Percentiles rank a stretch among this genome's conserved stretches.
These are phyloP conservation scores for Ochetophila trinervis DNA, from an alignment of 306 rosid genomes.

Conservation along the genomic window DNA sequence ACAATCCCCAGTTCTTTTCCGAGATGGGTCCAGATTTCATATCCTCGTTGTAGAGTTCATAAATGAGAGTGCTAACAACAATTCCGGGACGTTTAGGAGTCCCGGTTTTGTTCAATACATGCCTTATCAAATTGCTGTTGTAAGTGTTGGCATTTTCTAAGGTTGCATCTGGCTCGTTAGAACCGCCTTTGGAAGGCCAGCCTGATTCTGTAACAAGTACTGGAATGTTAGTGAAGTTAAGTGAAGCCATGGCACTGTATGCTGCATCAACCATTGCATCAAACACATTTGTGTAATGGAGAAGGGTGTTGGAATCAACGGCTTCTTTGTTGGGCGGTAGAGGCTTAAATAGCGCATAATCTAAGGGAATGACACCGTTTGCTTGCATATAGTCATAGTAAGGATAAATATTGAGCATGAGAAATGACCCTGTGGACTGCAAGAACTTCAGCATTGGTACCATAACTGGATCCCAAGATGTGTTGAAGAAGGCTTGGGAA, in stretches of 20 bases:
- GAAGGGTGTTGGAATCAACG: conserved; percentile 74
- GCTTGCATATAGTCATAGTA: conserved; percentile 82
- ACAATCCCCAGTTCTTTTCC: conserved; percentile 87
- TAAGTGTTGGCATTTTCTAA: conserved; percentile 74
- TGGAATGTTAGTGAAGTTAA: conserved; percentile 65
- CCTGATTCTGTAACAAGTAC: conserved; percentile 79
- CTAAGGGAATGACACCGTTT: conserved; percentile 74
- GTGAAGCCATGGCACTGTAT: conserved; percentile 70
- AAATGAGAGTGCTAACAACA: conserved; percentile 67
- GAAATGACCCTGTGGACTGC: conserved; percentile 66
- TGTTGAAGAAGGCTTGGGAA: conserved; percentile 83
- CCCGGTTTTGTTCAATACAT: conserved; percentile 69
- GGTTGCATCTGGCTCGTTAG: conserved; percentile 75
- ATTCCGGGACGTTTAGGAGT: conserved; percentile 77
- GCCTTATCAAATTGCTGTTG: conserved; percentile 80
- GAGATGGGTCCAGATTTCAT: conserved; percentile 51
- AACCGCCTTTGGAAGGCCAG: conserved; percentile 73
- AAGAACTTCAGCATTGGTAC: conserved; percentile 73
- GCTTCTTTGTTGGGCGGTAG: conserved; percentile 78
- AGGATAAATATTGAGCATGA: conserved; percentile 77
- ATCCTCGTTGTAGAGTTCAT: conserved; percentile 82
- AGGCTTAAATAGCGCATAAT: conserved; percentile 71
- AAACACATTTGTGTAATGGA: conserved; percentile 79
- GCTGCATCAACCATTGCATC: conserved; percentile 85
- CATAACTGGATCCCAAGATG: conserved; percentile 53